Evolutionary conservation across 2,329 filamentous ascomycete genomes (phyloP).

Genomic region (Trichoderma sp.): DNA sequence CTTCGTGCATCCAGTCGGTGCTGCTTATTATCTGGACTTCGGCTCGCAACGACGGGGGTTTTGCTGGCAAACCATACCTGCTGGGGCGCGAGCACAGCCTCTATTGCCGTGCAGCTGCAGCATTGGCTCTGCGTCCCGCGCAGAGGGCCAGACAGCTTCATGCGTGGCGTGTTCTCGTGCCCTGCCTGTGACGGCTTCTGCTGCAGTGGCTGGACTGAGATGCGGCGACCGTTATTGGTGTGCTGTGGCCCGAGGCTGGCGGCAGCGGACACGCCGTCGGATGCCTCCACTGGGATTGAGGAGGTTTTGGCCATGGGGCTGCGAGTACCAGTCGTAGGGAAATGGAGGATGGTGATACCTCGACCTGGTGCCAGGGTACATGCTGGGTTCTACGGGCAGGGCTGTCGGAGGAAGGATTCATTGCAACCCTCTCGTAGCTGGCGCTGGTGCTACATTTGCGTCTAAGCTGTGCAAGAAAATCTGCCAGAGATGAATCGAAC

Average conservation of each 20-base stretch:
- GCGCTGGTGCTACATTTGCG: background rate
- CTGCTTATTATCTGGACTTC: background rate
- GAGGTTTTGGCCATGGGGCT: background rate
- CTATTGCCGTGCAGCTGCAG: background rate
- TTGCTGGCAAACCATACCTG: background rate
- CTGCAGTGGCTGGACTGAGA: background rate
- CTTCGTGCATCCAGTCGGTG: background rate
- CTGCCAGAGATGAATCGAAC: background rate
- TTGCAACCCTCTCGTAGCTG: slow-evolving; percentile 7
- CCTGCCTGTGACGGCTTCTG: background rate
- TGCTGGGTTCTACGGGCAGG: slow-evolving; percentile 3
- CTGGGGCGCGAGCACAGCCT: background rate
- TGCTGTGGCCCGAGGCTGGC: slow-evolving; percentile 13
- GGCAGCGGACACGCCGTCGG: slow-evolving; percentile 5
- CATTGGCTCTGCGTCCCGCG: background rate
- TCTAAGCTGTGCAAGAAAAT: background rate
- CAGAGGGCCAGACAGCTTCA: background rate
- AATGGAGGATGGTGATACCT: background rate
- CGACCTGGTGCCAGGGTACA: background rate
- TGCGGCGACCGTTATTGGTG: slow-evolving; percentile 3
- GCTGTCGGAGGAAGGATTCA: slow-evolving; percentile 16
- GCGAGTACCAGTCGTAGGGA: background rate
- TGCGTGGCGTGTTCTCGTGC: background rate
- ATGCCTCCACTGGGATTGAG: background rate
- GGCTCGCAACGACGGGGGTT: background rate